Conservation (phyloP, 1,284 basidiomycete species). For the Irpex lacteus region DNA sequence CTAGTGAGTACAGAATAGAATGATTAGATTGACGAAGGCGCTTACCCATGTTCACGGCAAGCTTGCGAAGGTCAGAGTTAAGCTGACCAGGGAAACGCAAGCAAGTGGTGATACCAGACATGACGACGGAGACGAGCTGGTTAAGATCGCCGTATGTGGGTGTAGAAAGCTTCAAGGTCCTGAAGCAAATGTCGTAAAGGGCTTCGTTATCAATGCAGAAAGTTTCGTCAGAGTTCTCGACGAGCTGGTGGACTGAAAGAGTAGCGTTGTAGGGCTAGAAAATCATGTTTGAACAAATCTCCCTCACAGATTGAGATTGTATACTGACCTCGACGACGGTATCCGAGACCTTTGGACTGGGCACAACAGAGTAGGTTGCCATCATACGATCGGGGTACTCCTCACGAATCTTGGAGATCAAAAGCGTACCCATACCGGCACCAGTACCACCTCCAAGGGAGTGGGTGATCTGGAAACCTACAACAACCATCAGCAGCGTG, state of each 20-base stretch:
- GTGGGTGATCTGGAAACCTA: conserved; percentile 95
- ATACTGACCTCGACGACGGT: conserved; percentile 86
- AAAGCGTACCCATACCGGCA: conserved; percentile 88
- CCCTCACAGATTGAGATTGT: background rate
- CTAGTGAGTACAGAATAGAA: background rate
- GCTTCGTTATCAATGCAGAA: conserved; percentile 99
- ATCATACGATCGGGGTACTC: conserved; percentile 97
- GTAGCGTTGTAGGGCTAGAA: conserved; percentile 93
- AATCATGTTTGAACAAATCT: conserved; percentile 1
- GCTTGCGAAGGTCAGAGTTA: conserved; percentile 96
- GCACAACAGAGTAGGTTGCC: conserved; percentile 95
- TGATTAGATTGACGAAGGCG: conserved; percentile 12
- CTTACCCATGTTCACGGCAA: conserved; percentile 97
- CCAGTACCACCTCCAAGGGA: conserved; percentile 97
- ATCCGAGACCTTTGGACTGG: conserved; percentile 95
- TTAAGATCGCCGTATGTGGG: conserved; percentile 97
- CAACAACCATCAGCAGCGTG: conserved; percentile 13
- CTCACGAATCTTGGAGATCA: conserved; percentile 91
- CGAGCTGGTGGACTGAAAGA: conserved; percentile 92
- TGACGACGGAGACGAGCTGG: conserved; percentile 95
- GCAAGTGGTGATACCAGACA: conserved; percentile 97
- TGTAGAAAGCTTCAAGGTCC: conserved; percentile 90
- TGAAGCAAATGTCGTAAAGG: conserved; percentile 97
- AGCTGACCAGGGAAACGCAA: conserved; percentile 98
- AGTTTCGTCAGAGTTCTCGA: conserved; percentile 95